A percentile compares a stretch with the other conserved stretches of the same genome.
Conservation (phyloP, 306 rosid species). For the Erythrophleum fordii region DNA sequence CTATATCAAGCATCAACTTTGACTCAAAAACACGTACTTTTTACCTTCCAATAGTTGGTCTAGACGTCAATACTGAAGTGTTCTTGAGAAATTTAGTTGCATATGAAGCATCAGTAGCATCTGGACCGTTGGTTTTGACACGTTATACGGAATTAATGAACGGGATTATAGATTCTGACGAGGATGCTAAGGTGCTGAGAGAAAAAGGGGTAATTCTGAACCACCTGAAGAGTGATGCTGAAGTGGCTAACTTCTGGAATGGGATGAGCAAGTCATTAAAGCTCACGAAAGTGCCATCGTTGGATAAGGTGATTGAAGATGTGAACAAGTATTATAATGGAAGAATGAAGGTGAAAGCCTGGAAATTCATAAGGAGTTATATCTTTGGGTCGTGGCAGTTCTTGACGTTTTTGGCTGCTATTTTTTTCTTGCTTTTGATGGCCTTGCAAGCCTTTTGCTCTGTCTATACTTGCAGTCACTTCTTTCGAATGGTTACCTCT, state of each 20-base stretch:
- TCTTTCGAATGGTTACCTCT: background rate
- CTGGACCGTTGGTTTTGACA: constrained; percentile 59
- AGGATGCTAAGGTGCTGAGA: constrained; percentile 53
- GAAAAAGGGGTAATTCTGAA: constrained; percentile 52
- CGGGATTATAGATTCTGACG: constrained; percentile 61
- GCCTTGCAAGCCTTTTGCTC: constrained; percentile 25
- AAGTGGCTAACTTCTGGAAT: constrained; percentile 55
- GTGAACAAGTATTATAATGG: constrained; percentile 53
- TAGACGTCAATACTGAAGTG: constrained; percentile 57
- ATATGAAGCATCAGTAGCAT: constrained; percentile 60
- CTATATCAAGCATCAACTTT: constrained; percentile 55
- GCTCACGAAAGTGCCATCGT: constrained; percentile 57
- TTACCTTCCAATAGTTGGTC: constrained; percentile 59
- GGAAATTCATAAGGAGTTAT: constrained; percentile 41
- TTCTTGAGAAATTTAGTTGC: constrained; percentile 59
- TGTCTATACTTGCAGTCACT: constrained; percentile 20
- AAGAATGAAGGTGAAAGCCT: constrained; percentile 54
- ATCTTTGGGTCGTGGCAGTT: constrained; percentile 57
- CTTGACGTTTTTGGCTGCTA: constrained; percentile 52
- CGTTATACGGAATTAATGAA: constrained; percentile 62
- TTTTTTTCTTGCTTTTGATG: constrained; percentile 47
- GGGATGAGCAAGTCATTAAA: constrained; percentile 65
- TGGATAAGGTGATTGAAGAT: constrained; percentile 65
- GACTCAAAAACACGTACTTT: constrained; percentile 49
- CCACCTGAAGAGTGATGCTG: constrained; percentile 63